Percentiles rank a stretch among this genome's conserved stretches.
Evolutionary conservation across 495 filamentous ascomycete species (phyloP).

Genomic region (Eremomyces bilateralis): DNA sequence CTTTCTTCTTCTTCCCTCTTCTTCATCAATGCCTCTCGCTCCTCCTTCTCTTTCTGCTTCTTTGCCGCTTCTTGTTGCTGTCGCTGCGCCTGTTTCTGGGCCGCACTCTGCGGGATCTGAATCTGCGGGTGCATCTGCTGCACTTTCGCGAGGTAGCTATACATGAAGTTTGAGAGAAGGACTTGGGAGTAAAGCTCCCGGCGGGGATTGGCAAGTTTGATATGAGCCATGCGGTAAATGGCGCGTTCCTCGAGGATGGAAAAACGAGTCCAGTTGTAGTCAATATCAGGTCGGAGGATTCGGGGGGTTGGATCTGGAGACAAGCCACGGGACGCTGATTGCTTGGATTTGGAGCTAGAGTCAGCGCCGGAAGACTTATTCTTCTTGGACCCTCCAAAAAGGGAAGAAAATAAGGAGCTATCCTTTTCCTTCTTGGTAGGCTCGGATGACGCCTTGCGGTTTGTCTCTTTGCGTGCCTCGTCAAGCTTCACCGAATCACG

Average conservation of each 20-base stretch:
- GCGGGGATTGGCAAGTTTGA: constrained; percentile 93
- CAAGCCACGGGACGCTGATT: constrained; percentile 38
- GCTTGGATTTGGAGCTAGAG: constrained; percentile 46
- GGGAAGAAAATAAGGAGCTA: constrained; percentile 57
- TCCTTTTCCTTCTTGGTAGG: constrained; percentile 82
- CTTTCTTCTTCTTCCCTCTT: too few relatives aligned
- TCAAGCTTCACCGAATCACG: constrained; percentile 52
- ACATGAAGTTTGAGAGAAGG: constrained; percentile 98
- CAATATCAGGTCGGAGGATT: constrained; percentile 58
- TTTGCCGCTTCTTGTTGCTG: constrained; percentile 29
- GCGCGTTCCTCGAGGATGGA: constrained; percentile 89
- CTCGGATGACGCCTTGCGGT: constrained; percentile 31
- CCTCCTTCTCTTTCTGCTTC: constrained; percentile 1
- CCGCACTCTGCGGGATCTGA: constrained; percentile 39
- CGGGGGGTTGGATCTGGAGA: constrained; percentile 59
- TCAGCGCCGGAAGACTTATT: constrained; percentile 27
- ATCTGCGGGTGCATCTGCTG: constrained; percentile 95
- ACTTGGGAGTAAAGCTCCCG: constrained; percentile 88
- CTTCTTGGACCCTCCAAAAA: constrained; percentile 74
- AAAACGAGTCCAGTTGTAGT: constrained; percentile 92
- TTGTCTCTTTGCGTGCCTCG: constrained; percentile 67
- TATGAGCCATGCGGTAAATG: constrained; percentile 96
- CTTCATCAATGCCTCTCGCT: constrained; percentile 18
- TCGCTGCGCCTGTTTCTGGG: constrained; percentile 37
- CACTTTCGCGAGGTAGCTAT: constrained; percentile 95